Evolutionary conservation across 495 filamentous ascomycete genomes (phyloP).

Genomic region (Aspergillus heteromorphus): DNA sequence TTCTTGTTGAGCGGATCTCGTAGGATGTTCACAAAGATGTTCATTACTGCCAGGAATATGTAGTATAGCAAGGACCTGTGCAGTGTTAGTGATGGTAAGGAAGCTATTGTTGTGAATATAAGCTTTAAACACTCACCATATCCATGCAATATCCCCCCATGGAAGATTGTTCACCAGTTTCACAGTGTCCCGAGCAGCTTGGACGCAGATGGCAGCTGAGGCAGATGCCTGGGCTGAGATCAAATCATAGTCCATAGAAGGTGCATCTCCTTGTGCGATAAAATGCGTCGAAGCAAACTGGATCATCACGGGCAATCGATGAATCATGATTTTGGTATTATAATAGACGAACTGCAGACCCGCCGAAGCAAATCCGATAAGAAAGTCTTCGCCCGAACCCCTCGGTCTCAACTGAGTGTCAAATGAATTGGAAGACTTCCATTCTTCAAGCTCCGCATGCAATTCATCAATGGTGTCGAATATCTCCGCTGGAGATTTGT

Average conservation of each 20-base stretch:
- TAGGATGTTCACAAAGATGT: constrained; percentile 88
- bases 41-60: constrained; percentile 85
- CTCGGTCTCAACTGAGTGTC: constrained; percentile 77
- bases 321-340: constrained; percentile 92
- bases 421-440: constrained; percentile 74
- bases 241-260: constrained; percentile 3
- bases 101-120: not conserved
- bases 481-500: constrained; percentile 74
- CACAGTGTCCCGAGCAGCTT: constrained; percentile 84
- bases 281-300: constrained; percentile 44
- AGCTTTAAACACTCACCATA: constrained; percentile 76
- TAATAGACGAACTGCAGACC: constrained; percentile 91
- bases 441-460: constrained; percentile 79
- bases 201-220: constrained; percentile 74
- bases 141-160: constrained; percentile 85
- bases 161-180: constrained; percentile 88
- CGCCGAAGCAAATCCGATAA: constrained; percentile 80
- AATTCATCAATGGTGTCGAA: constrained; percentile 84
- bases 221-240: constrained; percentile 78
- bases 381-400: constrained; percentile 74
- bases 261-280: constrained; percentile 2
- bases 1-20: constrained; percentile 78
- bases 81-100: constrained; percentile 6
- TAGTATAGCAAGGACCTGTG: constrained; percentile 88
- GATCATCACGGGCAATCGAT: constrained; percentile 90